Base-by-base conservation (phyloP, 345 rosid species). In the Populus deltoides region DNA sequence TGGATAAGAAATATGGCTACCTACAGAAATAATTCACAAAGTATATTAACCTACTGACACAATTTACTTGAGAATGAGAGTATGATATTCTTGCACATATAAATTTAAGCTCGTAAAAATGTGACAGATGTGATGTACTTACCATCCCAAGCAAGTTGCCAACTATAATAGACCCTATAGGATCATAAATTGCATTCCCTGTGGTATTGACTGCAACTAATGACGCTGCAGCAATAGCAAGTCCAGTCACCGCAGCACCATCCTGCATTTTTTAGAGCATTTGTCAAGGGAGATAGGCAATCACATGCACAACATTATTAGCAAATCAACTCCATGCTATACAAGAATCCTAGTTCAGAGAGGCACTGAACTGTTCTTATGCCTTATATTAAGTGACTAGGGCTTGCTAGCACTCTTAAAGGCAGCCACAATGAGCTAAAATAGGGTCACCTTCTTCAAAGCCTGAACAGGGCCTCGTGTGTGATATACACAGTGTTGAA, bases 1-100 rank as follows among this genome's bases (percentile, higher is more conserved):
- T 95, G 99, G 81, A 95, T 95, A 77, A 95, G 97, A 90, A 95
- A 95, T 81, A 95, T 90, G 38, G 99, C 99, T 66, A 95, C 99
- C 99, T 95, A 77, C 83, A 73, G 4, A 69, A 41, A 38, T 49
- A 13, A 73, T 75, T 68, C 41, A 68, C 51, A 47, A 47, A 47
- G 3, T 47, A 13, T 15, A 47, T 47, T 47, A 15, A 47, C 18
- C 18, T 47, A 47, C 51, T 47, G 43, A 39, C 8, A 39, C 8
- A 39, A 39, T 39, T 47, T 47, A 45, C 51, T 12, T 47, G 20
- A 70, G 8, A 38, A 38, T 31, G 38, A 9, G 38, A 43, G 29
- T 2, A 47, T 41, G 47, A 11, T 45, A 41, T 15, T 24, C 35
- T 12, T 16, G 27, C 27, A n/a, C 38, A 15, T 36, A 61, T 36